A percentile compares a stretch with the other conserved stretches of the same genome.
phyloP scores from a whole-genome alignment of 805 yeast genomes.

The Candida coquimbonensis region DNA sequence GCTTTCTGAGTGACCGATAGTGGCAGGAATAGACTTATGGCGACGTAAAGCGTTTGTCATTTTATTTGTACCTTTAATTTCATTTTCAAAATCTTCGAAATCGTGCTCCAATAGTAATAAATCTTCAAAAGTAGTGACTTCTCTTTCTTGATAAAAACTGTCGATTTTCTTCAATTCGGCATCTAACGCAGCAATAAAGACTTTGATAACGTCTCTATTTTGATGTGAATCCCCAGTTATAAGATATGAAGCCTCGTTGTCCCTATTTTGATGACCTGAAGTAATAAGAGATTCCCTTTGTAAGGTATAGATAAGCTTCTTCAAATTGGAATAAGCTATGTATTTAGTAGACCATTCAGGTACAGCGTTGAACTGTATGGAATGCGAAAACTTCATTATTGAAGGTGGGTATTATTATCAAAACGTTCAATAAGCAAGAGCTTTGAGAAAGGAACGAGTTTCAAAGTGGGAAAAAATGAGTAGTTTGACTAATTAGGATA shows the following conservation, averaged over 20 bases:
- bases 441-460: neutral
- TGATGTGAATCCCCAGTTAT: constrained; percentile 26
- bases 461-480: too few relatives aligned
- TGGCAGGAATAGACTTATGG: constrained; percentile 13
- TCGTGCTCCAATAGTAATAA: constrained; percentile 56
- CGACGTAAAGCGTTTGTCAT: constrained; percentile 6
- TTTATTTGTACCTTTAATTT: constrained; percentile 9
- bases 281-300: constrained; percentile 51
- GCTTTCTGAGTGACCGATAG: neutral
- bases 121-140: constrained; percentile 44
- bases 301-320: constrained; percentile 73
- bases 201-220: constrained; percentile 41
- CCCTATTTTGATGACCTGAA: constrained; percentile 7
- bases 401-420: neutral
- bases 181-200: constrained; percentile 69
- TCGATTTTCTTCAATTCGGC: constrained; percentile 72
- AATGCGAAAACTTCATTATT: constrained; percentile 83
- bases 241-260: constrained; percentile 22
- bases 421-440: neutral
- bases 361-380: constrained; percentile 93
- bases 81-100: constrained; percentile 49
- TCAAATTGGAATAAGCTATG: constrained; percentile 81
- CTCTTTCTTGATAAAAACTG: constrained; percentile 63
- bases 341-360: constrained; percentile 97
- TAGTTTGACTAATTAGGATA: too few relatives aligned